Base-by-base conservation (phyloP, 345 rosid species). In the Eucalyptus polyanthemos region DNA sequence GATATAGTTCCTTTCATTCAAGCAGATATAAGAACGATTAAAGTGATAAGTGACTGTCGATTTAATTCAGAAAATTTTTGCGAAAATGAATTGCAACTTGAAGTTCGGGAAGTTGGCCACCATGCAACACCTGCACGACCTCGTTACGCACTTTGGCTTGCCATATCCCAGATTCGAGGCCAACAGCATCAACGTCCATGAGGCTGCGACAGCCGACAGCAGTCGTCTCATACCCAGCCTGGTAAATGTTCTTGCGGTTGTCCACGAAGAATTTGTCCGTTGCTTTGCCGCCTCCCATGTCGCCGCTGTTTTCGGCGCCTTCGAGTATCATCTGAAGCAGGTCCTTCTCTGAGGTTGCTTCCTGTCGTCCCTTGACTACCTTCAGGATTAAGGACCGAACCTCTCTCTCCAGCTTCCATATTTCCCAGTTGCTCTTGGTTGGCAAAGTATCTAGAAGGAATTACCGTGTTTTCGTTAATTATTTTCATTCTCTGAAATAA, bases 161-260 rank as follows among this genome's bases (percentile, higher is more conserved):
- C 88, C 88, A 88, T n/a, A 80, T 31, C 13, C 14, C 5, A 5
- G 40, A 76, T 93, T 88, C 27, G 89, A 80, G 83, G 94, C 91
- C 62, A 93, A 60, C 86, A 92, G 25, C 90, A 94, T 87, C 86
- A 91, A 47, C 24, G 85, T 80, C 95, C 95, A 93, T 1, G 93
- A 89, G 24, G 91, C 80, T 15, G 94, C n/a, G 42, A 80, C 86
- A 7, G 95, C 90, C 27, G 42, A 80, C 86, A 6, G 95, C 89
- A 7, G 94, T 89, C 50, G 94, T 93, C 88, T 92, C 93, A 21
- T 91, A 90, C 13, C 94, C 95, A 5, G 97, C 94, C 51, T 92
- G 93, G 91, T 92, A 95, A 22, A 93, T 89, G n/a, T 86, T 92
- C 88, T 93, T 93, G 92, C 95, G 93, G 65, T 94, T 94, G 53